phyloP scores from a whole-genome alignment of 2,329 filamentous ascomycete genomes.

The Rutstroemia sydowiana region DNA sequence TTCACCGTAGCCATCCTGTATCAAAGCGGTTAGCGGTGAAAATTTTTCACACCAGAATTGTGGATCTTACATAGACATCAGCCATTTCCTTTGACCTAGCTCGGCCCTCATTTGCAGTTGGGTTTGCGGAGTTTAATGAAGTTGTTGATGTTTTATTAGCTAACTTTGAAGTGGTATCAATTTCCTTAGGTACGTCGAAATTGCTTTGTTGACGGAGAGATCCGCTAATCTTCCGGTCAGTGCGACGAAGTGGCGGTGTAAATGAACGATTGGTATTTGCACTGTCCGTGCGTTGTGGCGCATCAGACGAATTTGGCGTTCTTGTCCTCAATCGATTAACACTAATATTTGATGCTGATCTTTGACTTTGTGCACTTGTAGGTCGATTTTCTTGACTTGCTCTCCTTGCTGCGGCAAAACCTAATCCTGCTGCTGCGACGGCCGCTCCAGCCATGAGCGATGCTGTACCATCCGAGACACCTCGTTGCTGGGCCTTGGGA shows the following conservation, averaged over 20 bases:
- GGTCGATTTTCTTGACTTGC: constrained; percentile 26
- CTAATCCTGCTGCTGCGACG: constrained; percentile 22
- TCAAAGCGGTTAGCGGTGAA: constrained; percentile 15
- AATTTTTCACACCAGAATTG: constrained; percentile 13
- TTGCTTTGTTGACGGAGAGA: constrained; percentile 52
- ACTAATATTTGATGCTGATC: constrained; percentile 24
- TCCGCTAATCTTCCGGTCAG: constrained; percentile 61
- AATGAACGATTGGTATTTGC: constrained; percentile 45
- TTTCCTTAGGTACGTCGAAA: constrained; percentile 33
- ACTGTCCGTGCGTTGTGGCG: constrained; percentile 50
- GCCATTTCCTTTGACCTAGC: constrained; percentile 79
- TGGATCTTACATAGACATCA: constrained; percentile 79
- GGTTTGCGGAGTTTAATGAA: constrained; percentile 53
- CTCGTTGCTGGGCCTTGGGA: constrained; percentile 24
- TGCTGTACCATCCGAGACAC: constrained; percentile 15
- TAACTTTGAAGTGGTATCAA: constrained; percentile 40
- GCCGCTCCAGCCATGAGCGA: constrained; percentile 21
- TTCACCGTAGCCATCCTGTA: constrained; percentile 86
- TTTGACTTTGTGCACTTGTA: constrained; percentile 21
- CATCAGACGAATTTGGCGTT: constrained; percentile 20
- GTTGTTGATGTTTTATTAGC: constrained; percentile 27
- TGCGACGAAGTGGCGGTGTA: constrained; percentile 65
- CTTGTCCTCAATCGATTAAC: constrained; percentile 27
- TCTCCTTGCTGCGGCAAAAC: constrained; percentile 26
- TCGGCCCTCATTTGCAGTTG: constrained; percentile 81